Percentiles rank a stretch among this genome's conserved stretches.
Evolutionary conservation across 169 alveolate species (phyloP).

Genomic region (Plasmodium berghei): DNA sequence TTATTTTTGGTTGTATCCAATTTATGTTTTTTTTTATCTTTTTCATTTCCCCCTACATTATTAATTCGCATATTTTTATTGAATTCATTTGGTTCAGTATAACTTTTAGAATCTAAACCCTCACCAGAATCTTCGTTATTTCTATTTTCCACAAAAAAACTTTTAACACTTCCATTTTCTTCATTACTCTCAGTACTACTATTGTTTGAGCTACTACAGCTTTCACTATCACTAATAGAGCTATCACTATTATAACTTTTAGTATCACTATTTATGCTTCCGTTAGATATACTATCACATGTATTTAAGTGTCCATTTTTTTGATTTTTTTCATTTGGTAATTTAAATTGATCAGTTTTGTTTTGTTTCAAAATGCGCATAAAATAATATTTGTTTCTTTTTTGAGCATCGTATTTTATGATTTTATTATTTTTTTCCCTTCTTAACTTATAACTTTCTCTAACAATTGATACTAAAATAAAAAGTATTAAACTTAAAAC

Average conservation of each 20-base stretch:
- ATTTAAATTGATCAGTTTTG: not conserved
- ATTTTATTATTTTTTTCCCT: not conserved
- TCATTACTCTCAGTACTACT: not conserved
- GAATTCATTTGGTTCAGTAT: not conserved
- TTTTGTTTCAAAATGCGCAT: conserved; percentile 12
- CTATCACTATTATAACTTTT: conserved; percentile 1
- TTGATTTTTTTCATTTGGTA: too few species aligned
- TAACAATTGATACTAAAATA: conserved; percentile 62
- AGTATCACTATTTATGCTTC: not conserved
- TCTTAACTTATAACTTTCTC: conserved; percentile 52
- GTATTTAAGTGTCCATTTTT: too few species aligned
- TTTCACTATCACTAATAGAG: not conserved
- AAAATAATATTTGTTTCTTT: not conserved
- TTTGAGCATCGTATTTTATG: not conserved
- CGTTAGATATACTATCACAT: not conserved
- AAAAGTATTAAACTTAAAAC: conserved; percentile 56
- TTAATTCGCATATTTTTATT: not conserved
- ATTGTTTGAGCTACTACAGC: not conserved
- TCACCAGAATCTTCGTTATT: not conserved
- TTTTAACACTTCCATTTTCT: too few species aligned
- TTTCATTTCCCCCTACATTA: not conserved
- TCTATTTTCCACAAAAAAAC: not conserved
- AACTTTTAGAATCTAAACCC: not conserved
- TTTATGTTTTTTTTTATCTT: not conserved
- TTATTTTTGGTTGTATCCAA: not conserved